A percentile compares a stretch with the other conserved stretches of the same genome.
These are phyloP conservation scores for Phialophora verrucosa DNA, from an alignment of 2,329 filamentous ascomycete genomes.

Conservation along the genomic window DNA sequence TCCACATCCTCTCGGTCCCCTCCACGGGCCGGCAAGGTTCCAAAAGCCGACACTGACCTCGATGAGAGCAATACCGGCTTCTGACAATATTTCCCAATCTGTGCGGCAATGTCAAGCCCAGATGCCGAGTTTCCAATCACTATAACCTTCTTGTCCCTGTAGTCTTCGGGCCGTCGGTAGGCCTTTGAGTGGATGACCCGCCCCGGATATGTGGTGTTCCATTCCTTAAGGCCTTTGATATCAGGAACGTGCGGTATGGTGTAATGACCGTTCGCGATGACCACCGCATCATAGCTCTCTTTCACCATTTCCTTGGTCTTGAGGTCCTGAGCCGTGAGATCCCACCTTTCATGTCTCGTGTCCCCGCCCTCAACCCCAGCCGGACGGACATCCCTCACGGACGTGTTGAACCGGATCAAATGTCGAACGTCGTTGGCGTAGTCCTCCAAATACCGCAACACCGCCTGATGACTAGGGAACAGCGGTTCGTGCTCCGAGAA, in stretches of 20 bases:
- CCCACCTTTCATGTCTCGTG: slow-evolving; percentile 45
- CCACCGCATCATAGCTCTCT: slow-evolving; percentile 72
- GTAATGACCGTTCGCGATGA: slow-evolving; percentile 78
- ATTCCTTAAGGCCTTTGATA: slow-evolving; percentile 64
- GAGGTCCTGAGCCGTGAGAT: slow-evolving; percentile 61
- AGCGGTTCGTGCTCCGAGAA: slow-evolving; percentile 70
- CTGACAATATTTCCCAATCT: slow-evolving; percentile 69
- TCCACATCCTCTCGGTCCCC: slow-evolving; percentile 63
- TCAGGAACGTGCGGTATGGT: slow-evolving; percentile 70
- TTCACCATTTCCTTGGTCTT: slow-evolving; percentile 49
- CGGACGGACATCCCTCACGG: slow-evolving; percentile 23
- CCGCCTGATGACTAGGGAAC: slow-evolving; percentile 74
- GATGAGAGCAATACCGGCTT: slow-evolving; percentile 69
- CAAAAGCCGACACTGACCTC: slow-evolving; percentile 54
- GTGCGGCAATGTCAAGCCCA: slow-evolving; percentile 79
- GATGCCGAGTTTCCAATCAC: slow-evolving; percentile 85
- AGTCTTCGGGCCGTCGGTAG: slow-evolving; percentile 71
- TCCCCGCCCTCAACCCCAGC: neutral
- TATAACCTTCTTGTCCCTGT: slow-evolving; percentile 73
- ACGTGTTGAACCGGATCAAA: slow-evolving; percentile 68
- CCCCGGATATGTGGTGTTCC: slow-evolving; percentile 64
- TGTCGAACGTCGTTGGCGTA: slow-evolving; percentile 73
- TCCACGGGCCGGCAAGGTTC: slow-evolving; percentile 39
- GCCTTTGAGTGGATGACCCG: slow-evolving; percentile 77
- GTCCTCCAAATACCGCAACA: slow-evolving; percentile 73